phyloP scores from a whole-genome alignment of 345 rosid species.

The Heritiera littoralis region DNA sequence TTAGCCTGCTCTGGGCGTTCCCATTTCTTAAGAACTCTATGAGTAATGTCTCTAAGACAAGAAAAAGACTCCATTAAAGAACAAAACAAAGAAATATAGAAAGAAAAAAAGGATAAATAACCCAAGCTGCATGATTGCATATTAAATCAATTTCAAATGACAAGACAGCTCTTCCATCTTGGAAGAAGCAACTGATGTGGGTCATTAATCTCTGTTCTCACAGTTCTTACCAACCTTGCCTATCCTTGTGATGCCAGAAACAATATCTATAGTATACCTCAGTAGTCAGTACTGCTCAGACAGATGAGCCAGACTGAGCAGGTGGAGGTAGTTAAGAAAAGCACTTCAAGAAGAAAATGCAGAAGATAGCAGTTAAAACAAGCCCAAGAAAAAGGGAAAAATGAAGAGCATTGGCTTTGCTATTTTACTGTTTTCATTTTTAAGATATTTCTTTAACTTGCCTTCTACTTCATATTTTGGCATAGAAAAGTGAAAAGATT shows the following conservation, averaged over 20 bases:
- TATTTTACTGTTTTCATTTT: background rate
- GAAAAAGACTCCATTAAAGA: background rate
- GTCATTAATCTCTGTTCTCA: conserved; percentile 13
- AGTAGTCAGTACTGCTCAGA: conserved; percentile 5
- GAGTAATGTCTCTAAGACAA: conserved; percentile 8
- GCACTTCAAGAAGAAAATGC: background rate
- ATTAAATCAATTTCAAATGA: conserved; percentile 16
- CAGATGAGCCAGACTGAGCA: background rate
- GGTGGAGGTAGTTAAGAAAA: conserved; percentile 21
- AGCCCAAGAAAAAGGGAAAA: background rate
- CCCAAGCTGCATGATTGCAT: conserved; percentile 12
- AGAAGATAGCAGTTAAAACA: too few species aligned
- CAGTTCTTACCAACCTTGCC: conserved; percentile 23
- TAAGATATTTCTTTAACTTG: conserved; percentile 1
- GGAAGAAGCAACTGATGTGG: conserved; percentile 16
- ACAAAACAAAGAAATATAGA: background rate
- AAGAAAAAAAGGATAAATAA: background rate
- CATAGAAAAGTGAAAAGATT: conserved; percentile 22
- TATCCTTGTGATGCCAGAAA: background rate
- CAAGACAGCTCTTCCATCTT: conserved; percentile 20
- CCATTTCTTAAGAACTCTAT: conserved; percentile 7
- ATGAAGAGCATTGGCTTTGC: background rate
- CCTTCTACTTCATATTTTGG: background rate
- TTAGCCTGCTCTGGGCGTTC: conserved; percentile 1
- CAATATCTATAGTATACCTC: background rate